Base-by-base conservation (phyloP, 2,329 filamentous ascomycete species). In the Raffaelea deltoideospora region DNA sequence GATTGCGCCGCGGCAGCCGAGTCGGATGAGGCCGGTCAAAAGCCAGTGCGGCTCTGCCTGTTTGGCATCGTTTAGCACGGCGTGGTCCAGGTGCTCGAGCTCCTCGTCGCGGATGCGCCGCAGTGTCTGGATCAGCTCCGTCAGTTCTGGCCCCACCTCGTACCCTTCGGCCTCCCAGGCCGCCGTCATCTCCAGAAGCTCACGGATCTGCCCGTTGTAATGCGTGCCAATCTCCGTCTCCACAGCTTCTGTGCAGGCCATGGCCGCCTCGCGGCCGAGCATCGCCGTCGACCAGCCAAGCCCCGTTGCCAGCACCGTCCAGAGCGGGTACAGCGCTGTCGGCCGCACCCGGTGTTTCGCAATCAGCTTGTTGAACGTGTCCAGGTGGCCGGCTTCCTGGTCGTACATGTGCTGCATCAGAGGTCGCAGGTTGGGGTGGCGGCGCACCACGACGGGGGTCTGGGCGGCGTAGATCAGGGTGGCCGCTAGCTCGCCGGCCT, bases 381-480 rank as follows among this genome's bases (percentile, higher is more conserved):
- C 58, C 48, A 96, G 76, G 58, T 98, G 90, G 9, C 76, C 79
- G 11, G 74, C 85, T 64, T 98, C 90, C 56, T 98, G 90, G 50
- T 90, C 84, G 64, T 94, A 87, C 90, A 98, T 98, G 67, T 96
- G 90, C 49, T 78, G 74, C 85, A 98, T 94, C 23, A 96, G 63
- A 0, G 85, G 80, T 7, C 84, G 79, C 15, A 98, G 76, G 53
- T 94, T 82, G 1, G 90, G 88, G 54, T 95, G 79, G 5, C 79
- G 72, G 45, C 73, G 71, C 39, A 85, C 67, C 36, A 96, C 62
- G n/a, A 78, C 72, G 1, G 87, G 85, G 1, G 76, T 88, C 57
- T 98, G 90, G 2, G 84, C 78, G 2, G 75, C 76, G 63, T 96
- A 98, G 57, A 98, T 98, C 38, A 93, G 73, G 20, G 84, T 88